These are phyloP conservation scores for Rhizophagus sp. DNA, from an alignment of 192 early-diverging fungal species.

Conservation along the genomic window DNA sequence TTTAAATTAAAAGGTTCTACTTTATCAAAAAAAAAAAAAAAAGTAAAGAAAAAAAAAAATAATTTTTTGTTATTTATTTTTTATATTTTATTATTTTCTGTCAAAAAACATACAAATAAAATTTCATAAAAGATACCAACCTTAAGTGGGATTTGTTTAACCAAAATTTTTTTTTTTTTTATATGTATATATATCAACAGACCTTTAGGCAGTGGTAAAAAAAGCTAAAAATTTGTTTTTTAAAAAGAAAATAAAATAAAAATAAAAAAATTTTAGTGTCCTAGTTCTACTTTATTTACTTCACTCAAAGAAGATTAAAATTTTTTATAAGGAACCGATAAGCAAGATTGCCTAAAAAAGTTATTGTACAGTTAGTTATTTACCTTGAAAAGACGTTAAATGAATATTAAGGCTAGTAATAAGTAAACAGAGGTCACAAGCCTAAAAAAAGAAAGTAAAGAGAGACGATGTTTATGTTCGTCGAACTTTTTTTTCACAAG, in stretches of 20 bases:
- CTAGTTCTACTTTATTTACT: too few species aligned
- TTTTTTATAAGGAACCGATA: neutral
- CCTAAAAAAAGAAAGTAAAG: constrained; percentile 1
- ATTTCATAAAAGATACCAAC: too few species aligned
- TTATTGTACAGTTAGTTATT: neutral
- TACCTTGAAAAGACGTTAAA: constrained; percentile 5
- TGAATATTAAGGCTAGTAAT: neutral
- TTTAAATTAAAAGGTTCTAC: neutral
- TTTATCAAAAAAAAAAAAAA: neutral
- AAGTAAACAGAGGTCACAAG: neutral
- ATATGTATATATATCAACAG: too few species aligned
- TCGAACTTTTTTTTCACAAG: neutral
- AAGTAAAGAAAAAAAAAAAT: too few species aligned
- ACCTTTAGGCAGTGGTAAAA: neutral
- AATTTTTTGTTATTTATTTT: too few species aligned
- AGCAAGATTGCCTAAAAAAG: neutral
- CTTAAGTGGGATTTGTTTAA: too few species aligned
- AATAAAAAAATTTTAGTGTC: too few species aligned
- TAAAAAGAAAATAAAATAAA: too few species aligned
- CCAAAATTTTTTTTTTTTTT: too few species aligned
- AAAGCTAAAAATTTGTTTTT: neutral
- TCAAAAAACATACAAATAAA: neutral
- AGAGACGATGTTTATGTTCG: neutral
- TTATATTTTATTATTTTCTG: too few species aligned
- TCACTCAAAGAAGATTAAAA: too few species aligned